Conservation (phyloP, 345 rosid species). For the Eucalyptus pauciflora region DNA sequence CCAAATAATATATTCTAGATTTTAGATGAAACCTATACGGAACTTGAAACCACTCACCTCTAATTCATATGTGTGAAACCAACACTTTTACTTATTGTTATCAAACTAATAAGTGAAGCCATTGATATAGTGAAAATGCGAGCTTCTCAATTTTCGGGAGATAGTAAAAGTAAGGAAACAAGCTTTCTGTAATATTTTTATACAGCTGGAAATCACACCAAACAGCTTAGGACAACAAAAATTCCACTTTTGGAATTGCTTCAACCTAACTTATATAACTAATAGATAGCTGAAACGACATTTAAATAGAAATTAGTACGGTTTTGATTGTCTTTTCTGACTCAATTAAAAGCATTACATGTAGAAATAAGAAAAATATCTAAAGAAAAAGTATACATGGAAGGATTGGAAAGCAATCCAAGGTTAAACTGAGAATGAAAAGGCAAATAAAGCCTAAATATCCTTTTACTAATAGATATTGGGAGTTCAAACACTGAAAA, state of each 20-base stretch:
- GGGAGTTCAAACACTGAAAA: neutral
- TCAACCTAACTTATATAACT: neutral
- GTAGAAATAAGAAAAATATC: neutral
- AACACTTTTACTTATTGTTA: neutral
- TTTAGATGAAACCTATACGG: too few relatives aligned
- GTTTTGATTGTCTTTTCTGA: neutral
- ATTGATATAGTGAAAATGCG: neutral
- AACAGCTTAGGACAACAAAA: too few relatives aligned
- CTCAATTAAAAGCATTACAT: neutral
- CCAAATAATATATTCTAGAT: too few relatives aligned
- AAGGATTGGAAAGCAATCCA: neutral
- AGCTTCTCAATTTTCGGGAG: neutral
- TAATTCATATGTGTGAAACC: neutral
- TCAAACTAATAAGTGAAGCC: neutral
- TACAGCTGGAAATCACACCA: too few relatives aligned
- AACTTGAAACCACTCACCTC: accelerated
- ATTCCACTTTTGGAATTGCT: neutral
- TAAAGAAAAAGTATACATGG: neutral
- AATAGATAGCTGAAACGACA: neutral
- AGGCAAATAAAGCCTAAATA: neutral
- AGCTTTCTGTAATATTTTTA: neutral
- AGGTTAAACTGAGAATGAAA: neutral
- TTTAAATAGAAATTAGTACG: neutral
- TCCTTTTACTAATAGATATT: neutral
- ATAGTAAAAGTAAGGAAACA: neutral